Percentiles rank a stretch among this genome's conserved stretches.
phyloP scores from a whole-genome alignment of 371 early-diverging fungal species.

The Mortierella sp. region DNA sequence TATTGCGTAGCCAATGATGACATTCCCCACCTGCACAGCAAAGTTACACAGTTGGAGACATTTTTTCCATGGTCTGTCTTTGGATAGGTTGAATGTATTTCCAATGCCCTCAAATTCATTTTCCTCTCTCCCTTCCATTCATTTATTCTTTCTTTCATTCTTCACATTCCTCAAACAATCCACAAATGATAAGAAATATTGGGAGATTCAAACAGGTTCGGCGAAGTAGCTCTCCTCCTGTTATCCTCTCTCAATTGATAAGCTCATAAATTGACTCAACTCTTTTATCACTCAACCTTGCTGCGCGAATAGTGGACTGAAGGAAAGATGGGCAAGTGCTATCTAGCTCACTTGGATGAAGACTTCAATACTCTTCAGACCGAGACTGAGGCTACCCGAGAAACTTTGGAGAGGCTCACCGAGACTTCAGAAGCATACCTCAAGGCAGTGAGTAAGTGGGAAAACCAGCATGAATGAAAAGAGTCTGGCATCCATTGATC shows the following conservation, averaged over 20 bases:
- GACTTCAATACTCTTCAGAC: slow-evolving; percentile 46
- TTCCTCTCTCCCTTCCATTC: not conserved
- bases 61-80: not conserved
- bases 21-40: not conserved
- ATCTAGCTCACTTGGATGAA: slow-evolving; percentile 43
- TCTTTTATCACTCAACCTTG: not conserved
- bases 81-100: not conserved
- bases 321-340: slow-evolving; percentile 49
- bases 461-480: not conserved
- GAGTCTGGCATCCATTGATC: not conserved
- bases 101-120: not conserved
- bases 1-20: not conserved
- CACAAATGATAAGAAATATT: slow-evolving; percentile 71
- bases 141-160: not conserved
- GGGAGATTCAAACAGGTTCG: slow-evolving; percentile 77
- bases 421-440: slow-evolving; percentile 47
- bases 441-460: slow-evolving; percentile 51
- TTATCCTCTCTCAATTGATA: not conserved
- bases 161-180: not conserved
- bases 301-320: slow-evolving; percentile 42
- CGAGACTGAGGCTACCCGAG: slow-evolving; percentile 46
- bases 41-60: not conserved
- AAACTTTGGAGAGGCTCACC: slow-evolving; percentile 40
- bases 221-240: not conserved
- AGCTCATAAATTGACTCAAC: not conserved